These are phyloP conservation scores for Talaromyces pinophilus DNA, from an alignment of 2,329 filamentous ascomycete genomes.

Conservation along the genomic window DNA sequence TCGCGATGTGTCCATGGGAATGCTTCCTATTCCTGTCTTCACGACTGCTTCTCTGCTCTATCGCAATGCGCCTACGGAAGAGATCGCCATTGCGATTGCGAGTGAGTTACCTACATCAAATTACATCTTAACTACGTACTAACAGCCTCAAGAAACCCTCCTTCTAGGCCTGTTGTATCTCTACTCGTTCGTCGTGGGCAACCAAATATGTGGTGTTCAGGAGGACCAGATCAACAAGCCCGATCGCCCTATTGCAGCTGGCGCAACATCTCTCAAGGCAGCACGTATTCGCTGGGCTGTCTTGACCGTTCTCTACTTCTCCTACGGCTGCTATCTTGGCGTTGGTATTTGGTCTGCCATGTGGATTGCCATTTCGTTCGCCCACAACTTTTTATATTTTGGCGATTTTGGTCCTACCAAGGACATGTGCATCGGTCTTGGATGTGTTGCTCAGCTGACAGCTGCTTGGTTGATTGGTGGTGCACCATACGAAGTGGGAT, in stretches of 20 bases:
- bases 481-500: constrained; percentile 19
- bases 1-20: constrained; percentile 21
- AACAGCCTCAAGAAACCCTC: constrained; percentile 12
- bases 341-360: constrained; percentile 22
- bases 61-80: constrained; percentile 15
- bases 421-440: constrained; percentile 21
- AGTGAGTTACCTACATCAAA: constrained; percentile 6
- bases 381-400: constrained; percentile 20
- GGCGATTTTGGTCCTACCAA: constrained; percentile 24
- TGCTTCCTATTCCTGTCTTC: constrained; percentile 22
- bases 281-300: constrained; percentile 20
- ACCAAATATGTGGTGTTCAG: constrained; percentile 20
- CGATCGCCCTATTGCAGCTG: constrained; percentile 21
- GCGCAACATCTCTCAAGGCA: constrained; percentile 16
- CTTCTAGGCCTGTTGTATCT: constrained; percentile 18
- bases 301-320: constrained; percentile 17
- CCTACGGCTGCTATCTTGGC: constrained; percentile 16
- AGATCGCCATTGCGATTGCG: constrained; percentile 10
- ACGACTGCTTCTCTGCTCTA: constrained; percentile 22
- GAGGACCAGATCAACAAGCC: constrained; percentile 22
- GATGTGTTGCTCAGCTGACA: constrained; percentile 20
- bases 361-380: constrained; percentile 20
- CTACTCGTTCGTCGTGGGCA: constrained; percentile 21
- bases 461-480: constrained; percentile 22
- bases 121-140: not conserved